Evolutionary conservation across 2,329 filamentous ascomycete genomes (phyloP), one percentile per base, ranked within the genome.

Genomic region (Neopestalotiopsis clavispora): DNA sequence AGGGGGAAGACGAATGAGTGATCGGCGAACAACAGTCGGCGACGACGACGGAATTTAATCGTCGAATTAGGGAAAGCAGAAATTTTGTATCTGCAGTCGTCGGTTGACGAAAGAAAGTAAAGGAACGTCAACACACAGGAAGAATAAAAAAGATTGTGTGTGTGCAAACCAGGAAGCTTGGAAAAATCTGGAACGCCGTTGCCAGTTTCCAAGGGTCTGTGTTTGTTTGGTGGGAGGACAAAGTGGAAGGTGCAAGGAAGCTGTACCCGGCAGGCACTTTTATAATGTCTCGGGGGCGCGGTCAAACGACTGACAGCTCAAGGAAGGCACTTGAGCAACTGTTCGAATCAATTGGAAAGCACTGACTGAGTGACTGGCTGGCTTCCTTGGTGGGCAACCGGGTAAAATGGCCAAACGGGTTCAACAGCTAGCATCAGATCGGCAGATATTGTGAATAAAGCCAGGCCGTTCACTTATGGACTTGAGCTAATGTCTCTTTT

Each of bases 291-390:
- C 59, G 59, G 45, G 20, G 17, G 30, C 12, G 58, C 20, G 38
- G 14, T 20, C 10, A 20, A 62, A 28, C 49, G 45, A 17, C 38
- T 32, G 42, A 40, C 20, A 49, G 42, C 32, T 62, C 17, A 38
- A 38, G 34, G 34, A 56, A 28, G 7, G 34, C 17, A 4, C 56
- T 49, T 64, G 60, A 67, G 71, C 65, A 30, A 59, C 13, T 10
- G 23, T 5, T 30, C 30, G n/a, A 30, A 45, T 32, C 45, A 42
- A 17, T 45, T 40, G 61, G 38, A n/a, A 23, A 12, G 67, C 73
- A 72, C 74, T 73, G 72, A 75, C 72, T 30, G 73, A 74, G 73
- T 66, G 70, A 69, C 68, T 65, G 67, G 68, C 74, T 38, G 34
- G 10, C 34, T 38, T 7, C 6, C 6, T 38, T 14, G 30, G 28